Evolutionary conservation across 768 basidiomycete species (phyloP).

Genomic region (Rhizopogon sp.): DNA sequence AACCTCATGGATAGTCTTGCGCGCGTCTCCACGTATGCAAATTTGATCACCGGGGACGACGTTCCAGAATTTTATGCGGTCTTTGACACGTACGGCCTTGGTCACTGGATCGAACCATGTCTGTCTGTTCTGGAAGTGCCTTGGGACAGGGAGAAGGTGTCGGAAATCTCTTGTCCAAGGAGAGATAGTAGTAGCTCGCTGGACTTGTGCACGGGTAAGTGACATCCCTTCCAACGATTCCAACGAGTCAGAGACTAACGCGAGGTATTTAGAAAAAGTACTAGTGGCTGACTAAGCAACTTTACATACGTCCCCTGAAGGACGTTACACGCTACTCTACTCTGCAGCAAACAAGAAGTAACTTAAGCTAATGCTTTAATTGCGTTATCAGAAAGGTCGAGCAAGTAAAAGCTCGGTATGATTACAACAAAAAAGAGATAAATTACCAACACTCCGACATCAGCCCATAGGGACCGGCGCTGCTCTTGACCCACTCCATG

Average conservation of each 20-base stretch:
- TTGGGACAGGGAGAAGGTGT: constrained; percentile 60
- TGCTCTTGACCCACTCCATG: constrained; percentile 32
- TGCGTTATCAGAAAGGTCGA: not conserved
- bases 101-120: constrained; percentile 35
- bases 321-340: no score
- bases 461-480: constrained; percentile 18
- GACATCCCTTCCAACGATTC: constrained; percentile 15
- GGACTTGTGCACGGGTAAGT: constrained; percentile 31
- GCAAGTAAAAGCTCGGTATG: not conserved
- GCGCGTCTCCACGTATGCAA: constrained; percentile 60
- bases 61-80: constrained; percentile 85
- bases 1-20: constrained; percentile 61
- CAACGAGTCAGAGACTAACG: not conserved
- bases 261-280: not conserved
- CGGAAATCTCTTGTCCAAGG: constrained; percentile 65
- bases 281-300: not conserved
- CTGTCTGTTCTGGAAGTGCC: constrained; percentile 41
- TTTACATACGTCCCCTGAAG: not conserved
- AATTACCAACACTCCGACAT: constrained; percentile 3
- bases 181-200: constrained; percentile 42
- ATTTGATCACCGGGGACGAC: constrained; percentile 82
- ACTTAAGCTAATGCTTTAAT: no score
- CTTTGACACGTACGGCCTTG: constrained; percentile 56
- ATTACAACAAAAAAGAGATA: constrained; percentile 6
- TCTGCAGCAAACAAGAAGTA: no score